Conservation (phyloP, 345 rosid species). For the Capsella bursapastoris region DNA sequence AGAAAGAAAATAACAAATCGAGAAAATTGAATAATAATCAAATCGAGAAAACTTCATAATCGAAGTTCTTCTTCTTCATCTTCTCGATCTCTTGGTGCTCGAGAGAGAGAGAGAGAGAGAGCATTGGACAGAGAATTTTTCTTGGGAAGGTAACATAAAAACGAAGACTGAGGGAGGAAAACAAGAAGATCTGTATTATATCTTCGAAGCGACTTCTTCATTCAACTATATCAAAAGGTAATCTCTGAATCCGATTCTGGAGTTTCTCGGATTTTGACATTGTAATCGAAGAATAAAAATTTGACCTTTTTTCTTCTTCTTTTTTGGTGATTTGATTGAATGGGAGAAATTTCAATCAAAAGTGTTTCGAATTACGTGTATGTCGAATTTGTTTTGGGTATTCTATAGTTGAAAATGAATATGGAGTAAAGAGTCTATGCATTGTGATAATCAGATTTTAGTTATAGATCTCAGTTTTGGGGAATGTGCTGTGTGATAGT, state of each 20-base stretch:
- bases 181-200: constrained; percentile 38
- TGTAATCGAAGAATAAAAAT: not conserved
- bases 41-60: constrained; percentile 41
- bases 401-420: constrained; percentile 31
- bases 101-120: constrained; percentile 27
- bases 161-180: not conserved
- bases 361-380: constrained; percentile 35
- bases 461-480: constrained; percentile 36
- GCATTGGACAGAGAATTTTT: constrained; percentile 23
- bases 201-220: constrained; percentile 23
- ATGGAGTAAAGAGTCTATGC: constrained; percentile 41
- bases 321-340: constrained; percentile 7
- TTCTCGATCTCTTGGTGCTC: constrained; percentile 45
- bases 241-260: constrained; percentile 27
- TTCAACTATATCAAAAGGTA: constrained; percentile 42
- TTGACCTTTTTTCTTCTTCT: not conserved
- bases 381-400: constrained; percentile 46
- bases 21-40: constrained; percentile 35
- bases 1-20: not conserved
- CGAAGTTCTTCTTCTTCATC: constrained; percentile 35
- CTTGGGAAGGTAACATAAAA: constrained; percentile 19
- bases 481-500: constrained; percentile 18
- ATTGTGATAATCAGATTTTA: constrained; percentile 19
- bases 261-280: constrained; percentile 26
- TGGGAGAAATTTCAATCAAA: not conserved